phyloP scores from a whole-genome alignment of 768 basidiomycete genomes.

The Leccinum ochraceum region DNA sequence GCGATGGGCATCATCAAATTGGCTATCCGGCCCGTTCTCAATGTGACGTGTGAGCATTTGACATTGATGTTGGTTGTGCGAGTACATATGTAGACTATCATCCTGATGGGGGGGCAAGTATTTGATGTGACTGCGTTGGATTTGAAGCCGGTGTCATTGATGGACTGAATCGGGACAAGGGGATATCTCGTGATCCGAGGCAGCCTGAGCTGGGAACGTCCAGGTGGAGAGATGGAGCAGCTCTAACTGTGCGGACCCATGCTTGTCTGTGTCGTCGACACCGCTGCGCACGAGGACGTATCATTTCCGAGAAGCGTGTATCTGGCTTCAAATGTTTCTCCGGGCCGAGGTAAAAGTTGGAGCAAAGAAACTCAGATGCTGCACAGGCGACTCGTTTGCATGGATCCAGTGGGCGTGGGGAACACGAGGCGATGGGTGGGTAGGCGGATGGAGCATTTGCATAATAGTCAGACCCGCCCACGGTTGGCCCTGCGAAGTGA shows the following conservation, averaged over 20 bases:
- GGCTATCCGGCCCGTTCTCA: background rate
- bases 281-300: background rate
- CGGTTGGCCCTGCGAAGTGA: background rate
- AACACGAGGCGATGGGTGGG: constrained; percentile 25
- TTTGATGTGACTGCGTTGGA: background rate
- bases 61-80: background rate
- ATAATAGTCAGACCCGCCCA: background rate
- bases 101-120: background rate
- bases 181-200: background rate
- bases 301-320: background rate
- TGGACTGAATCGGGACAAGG: background rate
- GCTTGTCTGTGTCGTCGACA: background rate
- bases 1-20: background rate
- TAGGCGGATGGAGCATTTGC: background rate
- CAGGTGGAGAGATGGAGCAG: background rate
- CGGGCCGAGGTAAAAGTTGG: constrained; percentile 14
- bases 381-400: constrained; percentile 10
- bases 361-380: constrained; percentile 8
- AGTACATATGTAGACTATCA: background rate
- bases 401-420: constrained; percentile 6
- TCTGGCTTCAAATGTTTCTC: constrained; percentile 1
- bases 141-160: background rate
- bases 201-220: background rate
- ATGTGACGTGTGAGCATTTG: background rate
- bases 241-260: background rate